phyloP scores from a whole-genome alignment of 1,139 yeast species.

The Saccharomyces hybrid region DNA sequence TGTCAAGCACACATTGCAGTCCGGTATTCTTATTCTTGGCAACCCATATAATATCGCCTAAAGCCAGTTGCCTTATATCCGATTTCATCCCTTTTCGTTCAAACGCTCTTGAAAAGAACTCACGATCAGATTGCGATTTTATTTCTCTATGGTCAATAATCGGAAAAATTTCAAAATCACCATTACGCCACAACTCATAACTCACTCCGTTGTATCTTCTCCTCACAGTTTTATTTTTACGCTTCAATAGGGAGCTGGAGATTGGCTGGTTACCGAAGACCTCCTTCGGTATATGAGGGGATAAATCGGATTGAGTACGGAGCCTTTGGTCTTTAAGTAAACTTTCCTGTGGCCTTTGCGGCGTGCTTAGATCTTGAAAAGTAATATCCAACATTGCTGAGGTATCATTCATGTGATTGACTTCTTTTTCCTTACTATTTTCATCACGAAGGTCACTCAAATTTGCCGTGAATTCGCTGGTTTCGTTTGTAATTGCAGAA shows the following conservation, averaged over 20 bases:
- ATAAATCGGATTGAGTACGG: neutral
- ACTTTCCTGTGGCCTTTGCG: conserved; percentile 4
- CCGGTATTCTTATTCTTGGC: conserved; percentile 57
- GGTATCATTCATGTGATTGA: neutral
- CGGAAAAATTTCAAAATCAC: conserved; percentile 50
- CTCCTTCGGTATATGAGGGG: conserved; percentile 5
- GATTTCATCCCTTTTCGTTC: conserved; percentile 42
- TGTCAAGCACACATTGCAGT: conserved; percentile 64
- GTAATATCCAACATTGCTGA: conserved; percentile 9
- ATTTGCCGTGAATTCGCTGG: conserved; percentile 20
- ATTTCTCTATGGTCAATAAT: conserved; percentile 81
- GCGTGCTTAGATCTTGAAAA: conserved; percentile 5
- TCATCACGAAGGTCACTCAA: conserved; percentile 16
- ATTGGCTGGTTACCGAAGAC: neutral
- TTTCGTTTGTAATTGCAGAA: conserved; percentile 4
- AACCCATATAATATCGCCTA: conserved; percentile 89
- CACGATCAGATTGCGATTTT: conserved; percentile 51
- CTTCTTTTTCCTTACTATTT: neutral
- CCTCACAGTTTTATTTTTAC: conserved; percentile 8
- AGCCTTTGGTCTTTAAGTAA: neutral
- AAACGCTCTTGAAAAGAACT: conserved; percentile 55
- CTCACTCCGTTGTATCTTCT: conserved; percentile 22
- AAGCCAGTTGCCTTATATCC: conserved; percentile 53
- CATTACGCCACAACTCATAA: conserved; percentile 45
- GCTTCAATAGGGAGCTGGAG: neutral